These are phyloP conservation scores for Multifurca ochricompacta DNA, from an alignment of 768 basidiomycete genomes.

Conservation along the genomic window DNA sequence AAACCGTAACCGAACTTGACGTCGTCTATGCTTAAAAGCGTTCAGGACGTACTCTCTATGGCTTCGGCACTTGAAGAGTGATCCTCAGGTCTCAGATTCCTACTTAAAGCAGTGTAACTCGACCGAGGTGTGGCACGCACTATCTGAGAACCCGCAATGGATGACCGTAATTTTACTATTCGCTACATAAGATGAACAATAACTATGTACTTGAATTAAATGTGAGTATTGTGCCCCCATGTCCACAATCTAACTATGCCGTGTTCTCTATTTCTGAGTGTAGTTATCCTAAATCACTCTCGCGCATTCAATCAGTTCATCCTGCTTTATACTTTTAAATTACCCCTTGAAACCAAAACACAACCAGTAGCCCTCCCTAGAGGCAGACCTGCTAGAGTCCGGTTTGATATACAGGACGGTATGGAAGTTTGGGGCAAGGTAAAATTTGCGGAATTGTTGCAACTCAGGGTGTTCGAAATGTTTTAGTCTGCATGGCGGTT, in stretches of 20 bases:
- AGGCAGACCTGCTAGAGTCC: conserved; percentile 66
- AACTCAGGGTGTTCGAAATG: conserved; percentile 73
- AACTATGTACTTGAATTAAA: background rate
- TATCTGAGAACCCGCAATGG: background rate
- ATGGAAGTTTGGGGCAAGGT: conserved; percentile 56
- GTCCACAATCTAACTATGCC: background rate
- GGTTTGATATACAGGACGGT: conserved; percentile 72
- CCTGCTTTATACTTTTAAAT: too few species aligned
- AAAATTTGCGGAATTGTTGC: conserved; percentile 51
- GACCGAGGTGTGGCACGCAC: background rate
- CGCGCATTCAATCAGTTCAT: background rate
- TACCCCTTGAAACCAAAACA: conserved; percentile 56
- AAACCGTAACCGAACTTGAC: conserved; percentile 51
- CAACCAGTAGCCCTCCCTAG: conserved; percentile 80
- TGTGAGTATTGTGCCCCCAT: background rate
- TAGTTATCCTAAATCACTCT: background rate
- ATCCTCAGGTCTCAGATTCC: too few species aligned
- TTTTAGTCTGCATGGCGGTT: conserved; percentile 53
- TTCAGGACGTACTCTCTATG: conserved; percentile 51
- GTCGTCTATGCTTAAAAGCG: conserved; percentile 57
- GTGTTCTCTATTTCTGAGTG: background rate
- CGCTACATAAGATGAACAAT: background rate
- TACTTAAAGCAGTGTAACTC: background rate
- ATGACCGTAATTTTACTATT: background rate
- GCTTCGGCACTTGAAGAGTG: conserved; percentile 38